phyloP scores from a whole-genome alignment of 2,329 filamentous ascomycete species.

The Nakataea oryzae region DNA sequence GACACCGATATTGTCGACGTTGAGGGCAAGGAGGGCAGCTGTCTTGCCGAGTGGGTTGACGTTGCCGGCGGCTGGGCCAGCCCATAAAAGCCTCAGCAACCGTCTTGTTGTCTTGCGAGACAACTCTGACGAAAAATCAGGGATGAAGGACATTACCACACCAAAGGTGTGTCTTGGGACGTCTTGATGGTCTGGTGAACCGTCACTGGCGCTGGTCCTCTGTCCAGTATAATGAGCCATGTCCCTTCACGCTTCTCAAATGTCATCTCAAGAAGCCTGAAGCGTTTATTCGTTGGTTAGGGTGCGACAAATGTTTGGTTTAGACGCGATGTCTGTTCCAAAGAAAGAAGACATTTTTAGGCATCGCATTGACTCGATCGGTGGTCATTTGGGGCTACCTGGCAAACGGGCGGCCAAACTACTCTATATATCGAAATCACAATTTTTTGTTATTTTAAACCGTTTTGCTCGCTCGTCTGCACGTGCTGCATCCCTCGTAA shows the following conservation, averaged over 20 bases:
- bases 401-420: neutral
- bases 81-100: conserved; percentile 20
- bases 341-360: neutral
- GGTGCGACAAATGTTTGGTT: neutral
- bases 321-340: neutral
- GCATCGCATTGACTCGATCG: neutral
- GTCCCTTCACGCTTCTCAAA: neutral
- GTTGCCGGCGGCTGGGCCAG: conserved; percentile 86
- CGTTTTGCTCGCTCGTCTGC: too few relatives aligned
- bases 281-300: neutral
- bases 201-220: neutral
- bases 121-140: neutral
- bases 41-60: conserved; percentile 91
- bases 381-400: neutral
- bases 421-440: neutral
- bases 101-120: neutral
- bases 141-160: neutral
- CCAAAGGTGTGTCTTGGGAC: neutral
- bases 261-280: neutral
- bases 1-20: conserved; percentile 97
- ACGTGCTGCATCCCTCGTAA: too few relatives aligned
- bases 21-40: conserved; percentile 94
- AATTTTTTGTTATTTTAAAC: neutral
- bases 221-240: neutral
- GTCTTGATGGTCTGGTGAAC: neutral